These are phyloP conservation scores for Helotiales sp. DNA, from an alignment of 2,329 filamentous ascomycete species.

Conservation along the genomic window DNA sequence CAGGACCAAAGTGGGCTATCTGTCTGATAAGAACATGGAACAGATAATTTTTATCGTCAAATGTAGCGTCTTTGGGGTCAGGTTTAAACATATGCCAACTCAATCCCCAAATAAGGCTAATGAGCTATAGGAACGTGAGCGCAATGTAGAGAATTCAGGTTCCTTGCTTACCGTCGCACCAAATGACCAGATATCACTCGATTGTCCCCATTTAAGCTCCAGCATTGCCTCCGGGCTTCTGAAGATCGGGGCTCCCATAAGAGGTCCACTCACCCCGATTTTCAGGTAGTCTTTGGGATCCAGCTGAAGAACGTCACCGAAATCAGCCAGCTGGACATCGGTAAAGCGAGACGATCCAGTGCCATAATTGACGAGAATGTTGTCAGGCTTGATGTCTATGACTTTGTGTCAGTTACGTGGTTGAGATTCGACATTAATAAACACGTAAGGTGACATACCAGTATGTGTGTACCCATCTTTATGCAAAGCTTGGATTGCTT, in stretches of 20 bases:
- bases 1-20: slow-evolving; percentile 25
- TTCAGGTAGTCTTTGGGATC: slow-evolving; percentile 27
- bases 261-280: slow-evolving; percentile 22
- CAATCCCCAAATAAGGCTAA: slow-evolving; percentile 30
- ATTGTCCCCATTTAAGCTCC: slow-evolving; percentile 37
- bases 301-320: slow-evolving; percentile 32
- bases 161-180: slow-evolving; percentile 35
- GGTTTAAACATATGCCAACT: slow-evolving; percentile 31
- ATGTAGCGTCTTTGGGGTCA: slow-evolving; percentile 27
- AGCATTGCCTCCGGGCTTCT: slow-evolving; percentile 39
- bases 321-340: slow-evolving; percentile 38
- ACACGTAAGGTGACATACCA: slow-evolving; percentile 20
- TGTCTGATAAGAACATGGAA: slow-evolving; percentile 28
- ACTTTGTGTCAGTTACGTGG: slow-evolving; percentile 26
- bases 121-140: slow-evolving; percentile 27
- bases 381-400: slow-evolving; percentile 37
- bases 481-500: slow-evolving; percentile 27
- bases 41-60: slow-evolving; percentile 27
- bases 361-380: slow-evolving; percentile 39
- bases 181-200: slow-evolving; percentile 43
- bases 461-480: slow-evolving; percentile 28
- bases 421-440: slow-evolving; percentile 19
- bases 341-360: slow-evolving; percentile 33
- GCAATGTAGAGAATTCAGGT: not conserved
- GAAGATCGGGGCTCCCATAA: slow-evolving; percentile 39